Evolutionary conservation across 345 rosid genomes (phyloP), one percentile per base, ranked within the genome.

Genomic region (Camelina neglecta): DNA sequence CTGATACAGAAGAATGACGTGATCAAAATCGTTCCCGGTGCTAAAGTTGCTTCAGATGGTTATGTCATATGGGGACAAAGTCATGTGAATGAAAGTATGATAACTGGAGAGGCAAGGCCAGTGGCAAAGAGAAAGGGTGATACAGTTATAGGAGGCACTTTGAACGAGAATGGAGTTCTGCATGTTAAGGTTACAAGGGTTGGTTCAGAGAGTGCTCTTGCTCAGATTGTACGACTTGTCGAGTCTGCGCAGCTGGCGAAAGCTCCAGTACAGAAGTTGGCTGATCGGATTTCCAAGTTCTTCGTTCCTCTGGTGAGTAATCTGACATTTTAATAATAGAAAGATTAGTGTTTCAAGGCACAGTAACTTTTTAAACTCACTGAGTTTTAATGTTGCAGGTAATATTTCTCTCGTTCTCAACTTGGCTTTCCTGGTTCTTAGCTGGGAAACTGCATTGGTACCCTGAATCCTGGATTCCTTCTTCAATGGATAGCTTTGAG

Each of bases 231-330:
- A 71, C 89, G 90, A 21, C 93, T 92, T 1, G 97, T 94, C 26
- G 97, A 94, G 73, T 92, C 97, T 0, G 99, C 99, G 4, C 99
- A 94, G 81, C 78, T 92, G 84, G 97, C 99, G 18, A 92, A 92
- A 86, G 99, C 99, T 57, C 99, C 99, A 0, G 96, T 89, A 0
- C 99, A 94, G 87, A 94, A 94, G 80, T 83, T 94, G 41, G 97
- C 97, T 31, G 99, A 94, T 65, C 89, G 96, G 4, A 89, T 92
- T 62, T 90, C 97, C 60, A 90, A 88, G 67, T 89, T 41, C 72
- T 94, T 94, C 73, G 99, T 92, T 75, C 99, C 99, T 65, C 72
- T 89, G 86, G 98, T 91, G 69, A 80, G 82, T 12, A 60, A 13
- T 49, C 9, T 24, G 31, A 26, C n/a, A 2, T 56, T 18, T 54